Evolutionary conservation across 176 grass and related monocot species (phyloP).

Genomic region (Carex littledalei): DNA sequence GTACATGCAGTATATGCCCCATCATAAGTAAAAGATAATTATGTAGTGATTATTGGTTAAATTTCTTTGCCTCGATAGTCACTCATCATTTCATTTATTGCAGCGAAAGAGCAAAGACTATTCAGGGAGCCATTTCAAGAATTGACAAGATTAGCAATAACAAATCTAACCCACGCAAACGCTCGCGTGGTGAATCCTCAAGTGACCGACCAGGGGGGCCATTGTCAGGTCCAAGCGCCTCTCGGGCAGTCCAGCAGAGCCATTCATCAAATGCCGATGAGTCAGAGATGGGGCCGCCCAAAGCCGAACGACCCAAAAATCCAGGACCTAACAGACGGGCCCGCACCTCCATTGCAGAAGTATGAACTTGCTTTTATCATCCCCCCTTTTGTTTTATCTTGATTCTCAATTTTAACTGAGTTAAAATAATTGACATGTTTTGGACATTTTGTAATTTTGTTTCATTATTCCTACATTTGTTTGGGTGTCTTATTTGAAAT

Average conservation of each 20-base stretch:
- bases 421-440: neutral
- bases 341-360: conserved; percentile 54
- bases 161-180: conserved; percentile 44
- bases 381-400: conserved; percentile 9
- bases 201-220: conserved; percentile 38
- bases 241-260: conserved; percentile 37
- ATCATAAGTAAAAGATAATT: neutral
- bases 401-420: conserved; percentile 7
- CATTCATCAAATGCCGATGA: conserved; percentile 47
- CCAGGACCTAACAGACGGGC: conserved; percentile 52
- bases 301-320: conserved; percentile 63
- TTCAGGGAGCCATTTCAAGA: neutral
- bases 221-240: conserved; percentile 38
- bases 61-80: neutral
- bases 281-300: conserved; percentile 50
- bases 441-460: conserved; percentile 1
- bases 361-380: conserved; percentile 24
- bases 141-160: conserved; percentile 20
- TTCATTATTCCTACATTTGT: neutral
- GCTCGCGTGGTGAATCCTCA: conserved; percentile 55
- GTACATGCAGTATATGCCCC: neutral
- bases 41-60: neutral
- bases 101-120: conserved; percentile 2
- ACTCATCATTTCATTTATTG: conserved; percentile 1
- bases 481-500: neutral